Base-by-base conservation (phyloP, 371 early-diverging fungal species). In the Cokeromyces recurvatus region DNA sequence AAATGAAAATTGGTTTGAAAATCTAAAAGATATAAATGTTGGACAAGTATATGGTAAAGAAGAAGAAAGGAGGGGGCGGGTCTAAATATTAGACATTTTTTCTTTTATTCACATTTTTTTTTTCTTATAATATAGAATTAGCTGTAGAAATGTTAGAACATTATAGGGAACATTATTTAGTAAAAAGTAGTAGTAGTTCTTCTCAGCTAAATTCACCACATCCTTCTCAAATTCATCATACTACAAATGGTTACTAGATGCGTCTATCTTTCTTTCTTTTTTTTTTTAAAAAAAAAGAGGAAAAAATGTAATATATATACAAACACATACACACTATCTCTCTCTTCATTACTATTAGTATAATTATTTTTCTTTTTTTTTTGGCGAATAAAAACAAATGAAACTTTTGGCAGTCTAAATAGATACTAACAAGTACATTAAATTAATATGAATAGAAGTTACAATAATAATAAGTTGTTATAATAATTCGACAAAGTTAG, bases 401-500 rank as follows among this genome's bases (percentile, higher is more conserved):
- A n/a, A n/a, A n/a, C n/a, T n/a, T n/a, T n/a, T n/a, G n/a, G n/a
- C n/a, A n/a, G n/a, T n/a, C n/a, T n/a, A n/a, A n/a, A n/a, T n/a
- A n/a, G n/a, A n/a, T n/a, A n/a, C n/a, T n/a, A n/a, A n/a, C n/a
- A n/a, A n/a, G n/a, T n/a, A n/a, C n/a, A n/a, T n/a, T n/a, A n/a
- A n/a, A n/a, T n/a, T n/a, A n/a, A n/a, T n/a, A n/a, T n/a, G n/a
- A n/a, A n/a, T n/a, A n/a, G n/a, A n/a, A n/a, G n/a, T n/a, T n/a
- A n/a, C n/a, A n/a, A n/a, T n/a, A n/a, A n/a, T n/a, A n/a, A n/a
- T n/a, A 27, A 27, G 29, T 40, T 40, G 16, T 34, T 38, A 38
- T 11, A 38, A 2, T 19, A 19, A 38, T 43, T 75, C 51, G 14
- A 88, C 79, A 64, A 87, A 90, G 55, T 89, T 90, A 40, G 86